Conservation (phyloP, 208 protist genomes). For the Herpetomonas muscarum region DNA sequence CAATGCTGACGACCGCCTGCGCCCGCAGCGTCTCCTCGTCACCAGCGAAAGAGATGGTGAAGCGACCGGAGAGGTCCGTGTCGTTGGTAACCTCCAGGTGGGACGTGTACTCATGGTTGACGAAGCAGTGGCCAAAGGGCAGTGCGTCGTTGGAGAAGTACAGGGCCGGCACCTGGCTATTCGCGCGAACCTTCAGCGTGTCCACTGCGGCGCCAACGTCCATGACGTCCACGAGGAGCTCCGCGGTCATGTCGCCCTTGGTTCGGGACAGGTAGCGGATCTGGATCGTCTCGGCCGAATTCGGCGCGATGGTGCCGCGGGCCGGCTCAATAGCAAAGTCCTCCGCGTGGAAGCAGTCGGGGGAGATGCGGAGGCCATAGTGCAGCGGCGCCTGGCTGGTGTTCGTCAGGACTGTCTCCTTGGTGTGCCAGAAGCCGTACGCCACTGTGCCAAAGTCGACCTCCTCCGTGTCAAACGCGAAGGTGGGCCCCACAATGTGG, state of each 20-base stretch:
- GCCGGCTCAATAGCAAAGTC: conserved; percentile 79
- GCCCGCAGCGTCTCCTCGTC: conserved; percentile 24
- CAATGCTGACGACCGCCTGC: conserved; percentile 32
- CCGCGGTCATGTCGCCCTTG: conserved; percentile 72
- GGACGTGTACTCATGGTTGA: conserved; percentile 83
- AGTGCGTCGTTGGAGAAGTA: conserved; percentile 51
- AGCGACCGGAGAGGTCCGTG: conserved; percentile 89
- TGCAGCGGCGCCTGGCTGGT: conserved; percentile 94
- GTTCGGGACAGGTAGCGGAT: conserved; percentile 80
- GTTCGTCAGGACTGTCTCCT: conserved; percentile 83
- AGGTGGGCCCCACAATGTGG: conserved; percentile 90
- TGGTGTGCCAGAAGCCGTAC: conserved; percentile 85
- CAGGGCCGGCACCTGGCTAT: conserved; percentile 86
- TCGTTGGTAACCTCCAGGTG: conserved; percentile 90
- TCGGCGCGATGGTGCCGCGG: conserved; percentile 64
- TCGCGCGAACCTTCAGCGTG: conserved; percentile 78
- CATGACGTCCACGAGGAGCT: conserved; percentile 91
- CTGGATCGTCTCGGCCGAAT: conserved; percentile 46
- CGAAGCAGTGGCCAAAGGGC: conserved; percentile 89
- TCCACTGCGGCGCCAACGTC: conserved; percentile 89
- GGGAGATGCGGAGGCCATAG: conserved; percentile 77
- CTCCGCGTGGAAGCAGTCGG: conserved; percentile 34
- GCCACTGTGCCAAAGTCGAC: conserved; percentile 93
- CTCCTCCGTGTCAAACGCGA: conserved; percentile 88
- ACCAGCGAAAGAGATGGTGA: conserved; percentile 79